Conservation (phyloP, 768 basidiomycete species). For the Leccinum aurantiacum region DNA sequence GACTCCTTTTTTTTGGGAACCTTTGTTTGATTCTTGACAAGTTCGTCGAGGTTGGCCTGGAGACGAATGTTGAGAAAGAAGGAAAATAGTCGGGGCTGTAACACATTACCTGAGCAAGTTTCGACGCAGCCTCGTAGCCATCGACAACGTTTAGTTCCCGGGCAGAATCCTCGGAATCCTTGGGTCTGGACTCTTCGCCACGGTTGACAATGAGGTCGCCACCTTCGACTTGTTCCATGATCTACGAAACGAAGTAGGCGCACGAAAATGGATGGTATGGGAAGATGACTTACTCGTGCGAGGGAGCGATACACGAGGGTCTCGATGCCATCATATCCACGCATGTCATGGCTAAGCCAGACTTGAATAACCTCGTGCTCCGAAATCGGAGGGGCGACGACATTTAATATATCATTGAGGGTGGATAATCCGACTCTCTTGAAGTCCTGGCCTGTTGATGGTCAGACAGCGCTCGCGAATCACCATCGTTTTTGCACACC, state of each 20-base stretch:
- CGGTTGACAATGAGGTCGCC: constrained; percentile 88
- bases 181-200: constrained; percentile 74
- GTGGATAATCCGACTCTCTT: constrained; percentile 86
- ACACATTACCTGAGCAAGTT: constrained; percentile 70
- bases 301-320: constrained; percentile 89
- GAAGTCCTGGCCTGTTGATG: constrained; percentile 76
- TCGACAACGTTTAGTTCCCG: constrained; percentile 84
- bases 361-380: constrained; percentile 98
- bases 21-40: constrained; percentile 63
- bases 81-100: background rate
- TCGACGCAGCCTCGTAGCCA: constrained; percentile 79
- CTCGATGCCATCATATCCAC: constrained; percentile 94
- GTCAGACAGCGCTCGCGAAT: background rate
- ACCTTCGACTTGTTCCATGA: constrained; percentile 93
- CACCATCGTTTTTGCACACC: constrained; percentile 49
- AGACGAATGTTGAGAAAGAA: constrained; percentile 4
- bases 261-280: background rate
- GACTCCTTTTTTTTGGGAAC: constrained; percentile 25
- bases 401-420: constrained; percentile 88
- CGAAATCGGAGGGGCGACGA: constrained; percentile 96
- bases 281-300: constrained; percentile 58
- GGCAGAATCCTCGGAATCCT: constrained; percentile 44
- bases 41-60: constrained; percentile 76
- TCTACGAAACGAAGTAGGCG: constrained; percentile 40
- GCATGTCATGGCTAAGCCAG: constrained; percentile 95